These are phyloP conservation scores for Cruciata laevipes DNA, from an alignment of 257 asterid species.

Conservation along the genomic window DNA sequence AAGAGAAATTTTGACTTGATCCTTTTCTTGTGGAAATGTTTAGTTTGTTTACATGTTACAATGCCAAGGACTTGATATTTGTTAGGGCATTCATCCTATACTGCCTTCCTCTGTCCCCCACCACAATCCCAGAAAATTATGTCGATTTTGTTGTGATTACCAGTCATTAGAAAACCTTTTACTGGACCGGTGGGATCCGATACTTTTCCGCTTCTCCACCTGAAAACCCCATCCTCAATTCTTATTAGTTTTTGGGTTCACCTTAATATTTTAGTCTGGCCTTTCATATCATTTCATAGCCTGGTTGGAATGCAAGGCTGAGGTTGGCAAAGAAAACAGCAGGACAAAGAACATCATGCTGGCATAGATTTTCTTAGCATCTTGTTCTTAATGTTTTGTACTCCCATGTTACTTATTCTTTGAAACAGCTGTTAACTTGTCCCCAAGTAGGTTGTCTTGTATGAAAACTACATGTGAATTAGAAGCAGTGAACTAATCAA, in stretches of 20 bases:
- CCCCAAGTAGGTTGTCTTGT: neutral
- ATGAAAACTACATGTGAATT: slow-evolving; percentile 7
- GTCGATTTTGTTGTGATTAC: too few relatives aligned
- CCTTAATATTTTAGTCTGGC: too few relatives aligned
- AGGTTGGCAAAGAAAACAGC: neutral
- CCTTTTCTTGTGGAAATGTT: neutral
- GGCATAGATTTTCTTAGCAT: slow-evolving; percentile 1
- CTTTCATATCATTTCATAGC: neutral
- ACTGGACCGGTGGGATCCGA: neutral
- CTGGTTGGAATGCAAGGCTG: neutral
- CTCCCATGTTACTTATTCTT: slow-evolving; percentile 8
- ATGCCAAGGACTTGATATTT: neutral
- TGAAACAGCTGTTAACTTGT: slow-evolving; percentile 10
- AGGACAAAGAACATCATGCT: neutral
- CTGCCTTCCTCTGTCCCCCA: neutral
- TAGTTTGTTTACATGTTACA: neutral
- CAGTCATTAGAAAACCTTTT: neutral
- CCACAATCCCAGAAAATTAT: neutral
- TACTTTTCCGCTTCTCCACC: neutral
- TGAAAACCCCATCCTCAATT: too few relatives aligned
- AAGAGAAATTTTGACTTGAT: slow-evolving; percentile 2
- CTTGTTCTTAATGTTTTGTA: neutral
- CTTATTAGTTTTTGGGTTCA: neutral
- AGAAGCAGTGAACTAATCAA: neutral
- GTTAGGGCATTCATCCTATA: neutral